Conservation (phyloP, 768 basidiomycete genomes). For the Suillus variegatus region DNA sequence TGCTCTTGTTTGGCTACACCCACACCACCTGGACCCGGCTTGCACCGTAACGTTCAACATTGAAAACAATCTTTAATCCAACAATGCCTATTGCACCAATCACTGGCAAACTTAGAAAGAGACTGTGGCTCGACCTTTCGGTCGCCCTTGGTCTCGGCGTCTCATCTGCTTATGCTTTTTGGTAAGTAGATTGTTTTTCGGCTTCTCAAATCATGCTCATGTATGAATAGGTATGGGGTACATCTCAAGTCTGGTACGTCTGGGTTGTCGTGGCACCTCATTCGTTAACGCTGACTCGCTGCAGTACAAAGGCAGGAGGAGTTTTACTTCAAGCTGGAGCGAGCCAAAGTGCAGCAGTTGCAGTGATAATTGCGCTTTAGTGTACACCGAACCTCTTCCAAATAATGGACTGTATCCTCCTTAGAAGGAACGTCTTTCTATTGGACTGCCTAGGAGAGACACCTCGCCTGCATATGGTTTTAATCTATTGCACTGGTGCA, state of each 20-base stretch:
- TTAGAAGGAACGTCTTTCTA: background rate
- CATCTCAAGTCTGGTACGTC: constrained; percentile 75
- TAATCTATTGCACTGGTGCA: background rate
- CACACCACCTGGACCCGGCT: constrained; percentile 22
- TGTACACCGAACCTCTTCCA: background rate
- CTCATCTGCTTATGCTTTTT: constrained; percentile 76
- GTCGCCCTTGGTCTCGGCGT: constrained; percentile 76
- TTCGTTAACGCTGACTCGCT: constrained; percentile 15
- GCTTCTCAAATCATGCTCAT: constrained; percentile 28
- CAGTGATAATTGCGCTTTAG: background rate
- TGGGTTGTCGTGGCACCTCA: background rate
- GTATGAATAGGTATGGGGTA: constrained; percentile 67
- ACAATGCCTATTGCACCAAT: constrained; percentile 88
- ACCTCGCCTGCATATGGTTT: background rate
- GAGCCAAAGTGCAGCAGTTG: constrained; percentile 36
- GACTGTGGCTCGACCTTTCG: constrained; percentile 83
- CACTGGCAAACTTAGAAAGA: constrained; percentile 91
- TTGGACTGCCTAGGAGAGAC: background rate
- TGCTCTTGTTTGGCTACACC: constrained; percentile 30
- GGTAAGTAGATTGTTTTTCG: constrained; percentile 52
- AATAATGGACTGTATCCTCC: background rate
- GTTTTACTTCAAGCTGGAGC: constrained; percentile 86
- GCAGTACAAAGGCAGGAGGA: constrained; percentile 82
- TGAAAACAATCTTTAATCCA: constrained; percentile 20
- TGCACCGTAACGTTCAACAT: constrained; percentile 26